Base-by-base conservation (phyloP, 108 stramenopile genomes). In the Fragilariopsis cylindrus region DNA sequence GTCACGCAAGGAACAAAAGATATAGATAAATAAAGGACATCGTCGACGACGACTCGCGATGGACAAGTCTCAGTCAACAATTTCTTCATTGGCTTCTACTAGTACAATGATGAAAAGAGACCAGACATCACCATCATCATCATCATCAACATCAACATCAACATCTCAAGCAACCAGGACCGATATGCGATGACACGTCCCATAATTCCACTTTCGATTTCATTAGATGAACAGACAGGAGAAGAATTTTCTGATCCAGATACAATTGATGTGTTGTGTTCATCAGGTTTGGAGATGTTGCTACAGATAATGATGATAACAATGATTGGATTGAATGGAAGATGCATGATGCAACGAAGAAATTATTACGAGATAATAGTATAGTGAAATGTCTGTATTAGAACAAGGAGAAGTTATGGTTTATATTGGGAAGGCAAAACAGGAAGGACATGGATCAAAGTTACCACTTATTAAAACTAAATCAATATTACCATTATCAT, bases 391-490 rank as follows among this genome's bases (percentile, higher is more conserved):
- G 39, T 39, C 50, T 7, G 65, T 52, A 0, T 9, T 82, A 43
- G 71, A 80, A 8, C 66, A 73, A 41, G 77, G 80, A 3, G 67
- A 78, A 44, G 76, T 84, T 49, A 49, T 90, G 46, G 92, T 91
- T 12, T 90, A 88, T 80, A 78, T 81, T 3, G 91, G 94, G 4
- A 82, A 81, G 71, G 82, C 85, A 53, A 76, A 78, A 30, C 41
- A 71, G 45, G 82, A 82, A 6, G 81, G 81, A 5, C 75, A 89
- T 48, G 94, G 94, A 48, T 60, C 82, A 9, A 75, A 92, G 49
- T 52, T 91, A 21, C 94, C 94, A 2, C 70, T 91, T 16, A 85
- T 95, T 70, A 92, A 91, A 64, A 88, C 91, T 2, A 78, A 72
- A 52, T 84, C 90, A 8, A 78, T 92, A 8, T 63, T 95, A 48